phyloP scores from a whole-genome alignment of 306 rosid genomes.

The Pyrus pyrifolia region DNA sequence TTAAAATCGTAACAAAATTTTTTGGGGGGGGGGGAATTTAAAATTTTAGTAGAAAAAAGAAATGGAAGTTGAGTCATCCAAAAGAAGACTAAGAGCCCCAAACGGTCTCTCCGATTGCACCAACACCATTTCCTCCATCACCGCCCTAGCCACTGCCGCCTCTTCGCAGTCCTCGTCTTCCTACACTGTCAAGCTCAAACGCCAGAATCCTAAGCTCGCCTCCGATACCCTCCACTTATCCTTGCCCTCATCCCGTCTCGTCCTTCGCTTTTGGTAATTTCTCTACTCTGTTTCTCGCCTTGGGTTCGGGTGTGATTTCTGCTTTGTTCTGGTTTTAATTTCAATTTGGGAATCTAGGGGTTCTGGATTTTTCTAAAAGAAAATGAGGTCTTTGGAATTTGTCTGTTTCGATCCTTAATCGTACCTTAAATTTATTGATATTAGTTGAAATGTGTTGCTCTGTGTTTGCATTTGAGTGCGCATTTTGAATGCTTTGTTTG shows the following conservation, averaged over 20 bases:
- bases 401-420: background rate
- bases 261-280: constrained; percentile 7
- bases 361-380: background rate
- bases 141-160: background rate
- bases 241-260: background rate
- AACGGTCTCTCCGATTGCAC: constrained; percentile 59
- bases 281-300: background rate
- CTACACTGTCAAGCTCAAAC: constrained; percentile 18
- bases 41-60: background rate
- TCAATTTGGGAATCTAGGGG: constrained; percentile 2
- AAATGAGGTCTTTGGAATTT: background rate
- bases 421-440: background rate
- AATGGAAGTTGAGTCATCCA: constrained; percentile 31
- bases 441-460: background rate
- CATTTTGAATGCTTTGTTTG: too few species aligned
- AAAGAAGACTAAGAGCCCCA: constrained; percentile 20
- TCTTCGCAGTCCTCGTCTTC: constrained; percentile 25
- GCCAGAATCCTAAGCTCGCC: constrained; percentile 19
- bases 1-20: too few species aligned
- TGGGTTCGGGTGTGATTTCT: background rate
- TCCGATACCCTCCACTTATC: constrained; percentile 18
- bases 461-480: too few species aligned
- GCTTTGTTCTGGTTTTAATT: background rate
- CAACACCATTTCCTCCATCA: constrained; percentile 21
- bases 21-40: too few species aligned